Evolutionary conservation across 2,329 filamentous ascomycete genomes (phyloP), one percentile per base, ranked within the genome.

Genomic region (Fusarium anguioides): DNA sequence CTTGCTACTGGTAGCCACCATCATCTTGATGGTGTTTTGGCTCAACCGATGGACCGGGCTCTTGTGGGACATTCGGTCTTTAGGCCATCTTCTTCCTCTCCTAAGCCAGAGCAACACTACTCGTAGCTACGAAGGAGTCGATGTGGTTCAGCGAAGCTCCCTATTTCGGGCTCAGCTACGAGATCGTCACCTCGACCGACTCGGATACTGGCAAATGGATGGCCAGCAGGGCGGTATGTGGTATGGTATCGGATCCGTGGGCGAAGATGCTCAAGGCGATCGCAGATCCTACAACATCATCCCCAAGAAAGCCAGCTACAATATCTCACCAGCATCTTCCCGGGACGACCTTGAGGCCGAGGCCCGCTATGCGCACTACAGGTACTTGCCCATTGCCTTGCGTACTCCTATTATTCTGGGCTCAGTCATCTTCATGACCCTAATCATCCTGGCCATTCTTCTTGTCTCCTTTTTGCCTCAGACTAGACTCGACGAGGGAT

Each of bases 151-250:
- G 9, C 80, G 79, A 17, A 81, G 83, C 45, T 73, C 78, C 29
- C 82, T 87, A 31, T 86, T 91, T 71, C 80, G 79, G 70, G 79
- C 82, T 26, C 82, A 83, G 64, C 83, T 86, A 40, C 81, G 79
- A 47, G 85, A 82, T 72, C 86, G 83, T 62, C 87, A 87, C 66
- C 81, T 85, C 7, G 89, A 95, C 70, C 85, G 91, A 41, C 84
- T 97, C n/a, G 93, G 94, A 8, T 96, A 96, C 78, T 97, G 94
- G 93, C 87, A 87, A 59, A 88, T 89, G 24, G 88, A 89, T 18
- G 88, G 88, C 54, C 84, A 86, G 6, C 74, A 78, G 21, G 87
- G 89, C 20, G 87, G 89, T 20, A 82, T 93, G 24, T 96, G 96
- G 83, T 94, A 97, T 74, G 88, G 89, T 3, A 86, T 96, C 55